Conservation (phyloP, 169 alveolate genomes). For the Plasmodium knowlesi region DNA sequence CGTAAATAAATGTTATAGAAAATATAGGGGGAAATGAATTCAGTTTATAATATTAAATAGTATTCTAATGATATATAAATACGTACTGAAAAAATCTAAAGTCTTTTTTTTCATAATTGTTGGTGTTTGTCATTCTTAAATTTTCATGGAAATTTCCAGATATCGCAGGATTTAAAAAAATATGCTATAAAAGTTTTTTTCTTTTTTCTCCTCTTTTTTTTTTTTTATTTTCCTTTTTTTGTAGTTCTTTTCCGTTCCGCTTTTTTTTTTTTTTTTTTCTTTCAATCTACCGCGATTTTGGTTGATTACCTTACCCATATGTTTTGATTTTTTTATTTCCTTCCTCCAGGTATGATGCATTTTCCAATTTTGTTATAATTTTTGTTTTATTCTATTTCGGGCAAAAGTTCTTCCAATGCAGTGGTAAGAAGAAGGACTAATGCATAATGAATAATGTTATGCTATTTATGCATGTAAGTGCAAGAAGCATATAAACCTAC, state of each 20-base stretch:
- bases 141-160: neutral
- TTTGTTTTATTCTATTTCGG: neutral
- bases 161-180: neutral
- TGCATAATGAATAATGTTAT: neutral
- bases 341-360: neutral
- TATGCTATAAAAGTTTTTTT: neutral
- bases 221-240: neutral
- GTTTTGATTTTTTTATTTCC: neutral
- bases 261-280: neutral
- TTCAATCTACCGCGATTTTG: neutral
- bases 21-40: neutral
- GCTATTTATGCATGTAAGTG: neutral
- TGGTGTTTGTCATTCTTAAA: neutral
- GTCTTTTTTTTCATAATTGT: neutral
- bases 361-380: neutral
- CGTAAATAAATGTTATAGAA: neutral
- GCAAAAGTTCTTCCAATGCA: neutral
- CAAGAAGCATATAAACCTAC: neutral
- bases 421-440: neutral
- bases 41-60: neutral
- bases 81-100: neutral
- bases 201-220: neutral
- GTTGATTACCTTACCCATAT: neutral
- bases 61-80: neutral
- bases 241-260: neutral